These are phyloP conservation scores for Fusarium irregulare DNA, from an alignment of 2,329 filamentous ascomycete species.

Conservation along the genomic window DNA sequence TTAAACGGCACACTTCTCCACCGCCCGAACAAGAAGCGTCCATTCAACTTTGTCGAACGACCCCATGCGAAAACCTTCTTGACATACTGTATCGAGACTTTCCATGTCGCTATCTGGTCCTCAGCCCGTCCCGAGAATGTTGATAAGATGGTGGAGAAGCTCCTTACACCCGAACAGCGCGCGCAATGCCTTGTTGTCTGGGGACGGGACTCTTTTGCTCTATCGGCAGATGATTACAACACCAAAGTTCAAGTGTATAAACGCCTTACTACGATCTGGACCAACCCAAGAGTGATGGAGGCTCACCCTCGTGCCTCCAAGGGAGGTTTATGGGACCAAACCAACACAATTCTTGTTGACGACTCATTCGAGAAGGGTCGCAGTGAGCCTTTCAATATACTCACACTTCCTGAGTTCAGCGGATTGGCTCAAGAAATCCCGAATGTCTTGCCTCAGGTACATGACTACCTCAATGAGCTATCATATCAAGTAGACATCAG, in stretches of 20 bases:
- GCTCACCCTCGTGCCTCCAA: slow-evolving; percentile 57
- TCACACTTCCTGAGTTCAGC: slow-evolving; percentile 82
- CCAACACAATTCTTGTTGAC: slow-evolving; percentile 90
- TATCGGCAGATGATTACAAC: slow-evolving; percentile 73
- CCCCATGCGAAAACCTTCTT: slow-evolving; percentile 78
- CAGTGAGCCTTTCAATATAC: slow-evolving; percentile 84
- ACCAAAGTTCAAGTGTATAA: slow-evolving; percentile 90
- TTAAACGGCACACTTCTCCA: slow-evolving; percentile 91
- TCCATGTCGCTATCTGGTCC: slow-evolving; percentile 90
- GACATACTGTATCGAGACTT: slow-evolving; percentile 76
- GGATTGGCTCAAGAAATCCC: slow-evolving; percentile 56
- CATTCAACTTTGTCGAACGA: slow-evolving; percentile 70
- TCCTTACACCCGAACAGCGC: slow-evolving; percentile 68
- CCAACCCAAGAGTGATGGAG: slow-evolving; percentile 55
- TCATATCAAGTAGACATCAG: slow-evolving; percentile 70
- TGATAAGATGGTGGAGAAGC: slow-evolving; percentile 69
- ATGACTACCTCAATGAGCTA: slow-evolving; percentile 70
- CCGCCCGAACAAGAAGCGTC: slow-evolving; percentile 66
- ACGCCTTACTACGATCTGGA: slow-evolving; percentile 80
- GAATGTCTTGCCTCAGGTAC: slow-evolving; percentile 66
- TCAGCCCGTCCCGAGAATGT: slow-evolving; percentile 84
- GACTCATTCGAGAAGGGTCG: slow-evolving; percentile 84
- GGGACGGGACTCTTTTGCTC: slow-evolving; percentile 80
- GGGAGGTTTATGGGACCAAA: slow-evolving; percentile 75
- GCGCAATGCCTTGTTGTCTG: slow-evolving; percentile 74